Conservation (phyloP, 225 moss, liverwort and hornwort genomes). For the Pseudoscleropodium purum region DNA sequence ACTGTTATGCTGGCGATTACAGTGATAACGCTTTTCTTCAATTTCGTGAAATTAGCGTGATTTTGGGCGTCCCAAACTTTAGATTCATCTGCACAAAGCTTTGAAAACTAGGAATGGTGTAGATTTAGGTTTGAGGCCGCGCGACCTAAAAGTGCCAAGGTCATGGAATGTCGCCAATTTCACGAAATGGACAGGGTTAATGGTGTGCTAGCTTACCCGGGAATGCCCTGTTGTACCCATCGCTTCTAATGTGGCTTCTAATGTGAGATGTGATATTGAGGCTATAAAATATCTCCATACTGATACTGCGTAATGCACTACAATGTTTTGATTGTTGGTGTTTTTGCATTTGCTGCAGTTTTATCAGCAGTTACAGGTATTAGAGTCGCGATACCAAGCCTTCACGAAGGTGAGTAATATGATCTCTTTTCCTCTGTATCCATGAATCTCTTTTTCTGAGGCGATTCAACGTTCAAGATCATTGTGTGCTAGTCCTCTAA, state of each 20-base stretch:
- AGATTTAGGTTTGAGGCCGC: background rate
- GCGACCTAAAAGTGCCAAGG: background rate
- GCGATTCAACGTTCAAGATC: background rate
- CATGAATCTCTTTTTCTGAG: background rate
- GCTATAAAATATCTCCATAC: background rate
- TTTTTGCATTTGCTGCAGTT: conserved; percentile 32
- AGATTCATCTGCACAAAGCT: background rate
- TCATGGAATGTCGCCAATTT: background rate
- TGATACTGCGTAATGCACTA: background rate
- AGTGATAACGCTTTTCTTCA: background rate
- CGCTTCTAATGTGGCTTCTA: background rate
- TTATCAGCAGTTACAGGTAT: conserved; percentile 80
- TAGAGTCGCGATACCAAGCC: conserved; percentile 51
- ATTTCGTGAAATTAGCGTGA: background rate
- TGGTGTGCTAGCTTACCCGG: background rate
- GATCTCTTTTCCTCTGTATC: background rate
- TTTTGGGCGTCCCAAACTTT: background rate
- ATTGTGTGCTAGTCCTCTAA: background rate
- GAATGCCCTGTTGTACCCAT: background rate
- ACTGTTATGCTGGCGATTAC: background rate
- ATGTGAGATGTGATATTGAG: background rate
- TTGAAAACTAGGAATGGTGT: background rate
- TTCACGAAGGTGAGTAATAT: conserved; percentile 41
- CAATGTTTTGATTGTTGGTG: background rate
- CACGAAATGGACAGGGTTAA: background rate